Evolutionary conservation across 83 land plant species (phyloP).

Genomic region (Isoetes engelmannii): DNA sequence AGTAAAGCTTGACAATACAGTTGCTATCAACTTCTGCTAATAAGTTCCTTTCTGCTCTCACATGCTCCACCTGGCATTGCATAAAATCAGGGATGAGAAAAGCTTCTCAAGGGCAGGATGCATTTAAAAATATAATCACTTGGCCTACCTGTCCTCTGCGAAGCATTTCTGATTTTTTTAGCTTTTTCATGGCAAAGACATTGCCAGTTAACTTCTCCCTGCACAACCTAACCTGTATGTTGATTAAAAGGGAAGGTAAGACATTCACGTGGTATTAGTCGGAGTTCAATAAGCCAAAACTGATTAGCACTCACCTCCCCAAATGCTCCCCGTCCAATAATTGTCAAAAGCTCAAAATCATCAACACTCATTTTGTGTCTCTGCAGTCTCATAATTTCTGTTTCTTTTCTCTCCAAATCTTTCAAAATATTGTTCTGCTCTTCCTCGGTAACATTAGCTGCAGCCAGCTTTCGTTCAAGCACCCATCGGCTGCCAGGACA

Average conservation of each 20-base stretch:
- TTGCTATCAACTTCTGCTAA: constrained; percentile 63
- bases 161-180: constrained; percentile 56
- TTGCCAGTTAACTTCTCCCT: constrained; percentile 47
- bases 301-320: constrained; percentile 18
- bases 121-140: too few relatives aligned
- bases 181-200: constrained; percentile 60
- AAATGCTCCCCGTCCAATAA: constrained; percentile 71
- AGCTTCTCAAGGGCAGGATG: too few relatives aligned
- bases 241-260: too few relatives aligned
- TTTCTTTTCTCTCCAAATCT: constrained; percentile 60
- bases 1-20: constrained; percentile 63
- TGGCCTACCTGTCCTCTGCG: constrained; percentile 46
- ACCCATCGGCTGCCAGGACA: constrained; percentile 35
- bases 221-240: constrained; percentile 49
- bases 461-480: constrained; percentile 51
- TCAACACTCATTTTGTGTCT: constrained; percentile 71
- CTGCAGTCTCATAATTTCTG: constrained; percentile 63
- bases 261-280: too few relatives aligned
- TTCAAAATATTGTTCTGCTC: constrained; percentile 48
- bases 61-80: constrained; percentile 53
- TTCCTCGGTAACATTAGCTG: constrained; percentile 54
- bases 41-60: constrained; percentile 65
- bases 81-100: too few relatives aligned
- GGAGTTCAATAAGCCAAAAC: too few relatives aligned
- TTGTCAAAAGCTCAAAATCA: constrained; percentile 65